These are phyloP conservation scores for Fagopyrum esculentum DNA, from an alignment of 148 eudicot species.

Conservation along the genomic window DNA sequence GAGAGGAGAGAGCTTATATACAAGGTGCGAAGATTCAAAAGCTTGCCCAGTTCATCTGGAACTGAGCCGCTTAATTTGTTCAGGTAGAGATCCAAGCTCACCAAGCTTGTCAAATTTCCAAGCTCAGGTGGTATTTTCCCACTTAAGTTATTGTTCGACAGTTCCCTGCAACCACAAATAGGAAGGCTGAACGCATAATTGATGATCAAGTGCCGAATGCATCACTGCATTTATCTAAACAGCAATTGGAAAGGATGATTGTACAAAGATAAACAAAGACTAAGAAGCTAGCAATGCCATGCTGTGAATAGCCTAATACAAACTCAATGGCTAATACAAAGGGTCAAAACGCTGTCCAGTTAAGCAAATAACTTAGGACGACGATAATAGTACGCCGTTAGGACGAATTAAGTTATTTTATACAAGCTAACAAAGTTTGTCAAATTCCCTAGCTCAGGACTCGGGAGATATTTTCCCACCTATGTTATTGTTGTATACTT, in stretches of 20 bases:
- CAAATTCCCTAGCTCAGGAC: too few relatives aligned
- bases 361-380: too few relatives aligned
- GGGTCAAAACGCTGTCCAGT: too few relatives aligned
- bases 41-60: background rate
- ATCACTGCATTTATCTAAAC: background rate
- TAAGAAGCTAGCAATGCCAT: background rate
- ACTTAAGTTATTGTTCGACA: slow-evolving; percentile 67
- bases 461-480: too few relatives aligned
- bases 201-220: background rate
- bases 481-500: too few relatives aligned
- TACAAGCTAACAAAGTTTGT: too few relatives aligned
- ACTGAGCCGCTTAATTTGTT: slow-evolving; percentile 16
- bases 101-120: slow-evolving; percentile 22
- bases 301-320: background rate
- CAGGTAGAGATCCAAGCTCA: background rate
- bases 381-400: too few relatives aligned
- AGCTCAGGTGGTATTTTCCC: slow-evolving; percentile 67
- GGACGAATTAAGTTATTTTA: too few relatives aligned
- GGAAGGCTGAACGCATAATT: background rate
- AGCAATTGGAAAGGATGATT: background rate
- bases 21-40: background rate
- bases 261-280: too few relatives aligned
- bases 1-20: background rate
- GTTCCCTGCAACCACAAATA: slow-evolving; percentile 50
- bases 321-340: too few relatives aligned